phyloP scores from a whole-genome alignment of 1,284 basidiomycete genomes.

The Leucoagaricus sp. region DNA sequence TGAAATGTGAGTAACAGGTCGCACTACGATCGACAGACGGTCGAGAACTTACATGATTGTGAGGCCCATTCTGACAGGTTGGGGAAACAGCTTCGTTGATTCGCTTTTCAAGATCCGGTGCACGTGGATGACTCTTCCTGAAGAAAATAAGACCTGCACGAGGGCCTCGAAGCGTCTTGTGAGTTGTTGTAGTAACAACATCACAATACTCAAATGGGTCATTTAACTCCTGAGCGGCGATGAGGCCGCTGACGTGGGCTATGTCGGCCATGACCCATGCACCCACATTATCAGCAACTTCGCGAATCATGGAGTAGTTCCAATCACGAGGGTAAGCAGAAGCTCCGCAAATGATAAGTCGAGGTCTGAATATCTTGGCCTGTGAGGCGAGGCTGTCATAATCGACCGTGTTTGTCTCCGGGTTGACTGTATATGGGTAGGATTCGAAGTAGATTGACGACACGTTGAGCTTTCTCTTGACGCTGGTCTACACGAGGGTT shows the following conservation, averaged over 20 bases:
- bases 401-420: slow-evolving; percentile 88
- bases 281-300: slow-evolving; percentile 86
- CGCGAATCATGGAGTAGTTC: slow-evolving; percentile 87
- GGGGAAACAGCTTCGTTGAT: slow-evolving; percentile 99
- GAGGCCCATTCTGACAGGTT: slow-evolving; percentile 99
- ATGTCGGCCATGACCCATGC: slow-evolving; percentile 96
- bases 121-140: slow-evolving; percentile 86
- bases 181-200: slow-evolving; percentile 96
- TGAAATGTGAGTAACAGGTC: slow-evolving; percentile 2
- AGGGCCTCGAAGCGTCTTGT: slow-evolving; percentile 99
- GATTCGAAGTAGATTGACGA: slow-evolving; percentile 99
- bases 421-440: slow-evolving; percentile 90
- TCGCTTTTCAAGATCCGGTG: slow-evolving; percentile 87
- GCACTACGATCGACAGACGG: neutral
- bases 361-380: slow-evolving; percentile 96
- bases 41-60: slow-evolving; percentile 81
- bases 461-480: slow-evolving; percentile 99
- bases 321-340: slow-evolving; percentile 99
- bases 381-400: slow-evolving; percentile 84
- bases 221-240: slow-evolving; percentile 91
- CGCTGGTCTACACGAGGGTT: slow-evolving; percentile 58
- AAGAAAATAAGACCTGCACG: slow-evolving; percentile 99
- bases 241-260: slow-evolving; percentile 95
- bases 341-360: slow-evolving; percentile 95
- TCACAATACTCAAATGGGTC: slow-evolving; percentile 97